Evolutionary conservation across 2,329 filamentous ascomycete genomes (phyloP).

Genomic region (Colletotrichum phormii): DNA sequence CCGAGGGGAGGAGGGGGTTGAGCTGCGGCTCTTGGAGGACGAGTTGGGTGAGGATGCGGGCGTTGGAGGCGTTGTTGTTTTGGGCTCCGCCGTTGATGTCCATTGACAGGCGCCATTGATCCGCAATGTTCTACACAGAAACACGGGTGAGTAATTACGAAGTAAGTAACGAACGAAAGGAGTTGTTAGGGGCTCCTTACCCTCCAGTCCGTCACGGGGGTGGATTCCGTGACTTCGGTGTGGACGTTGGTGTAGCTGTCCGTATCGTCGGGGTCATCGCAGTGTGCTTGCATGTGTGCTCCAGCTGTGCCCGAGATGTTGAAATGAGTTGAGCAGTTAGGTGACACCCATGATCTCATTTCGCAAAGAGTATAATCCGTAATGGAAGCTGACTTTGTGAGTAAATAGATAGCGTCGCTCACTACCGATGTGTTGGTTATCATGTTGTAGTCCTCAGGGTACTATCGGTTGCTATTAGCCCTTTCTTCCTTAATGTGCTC

Average conservation of each 20-base stretch:
- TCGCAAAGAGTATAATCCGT: constrained; percentile 75
- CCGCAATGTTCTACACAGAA: constrained; percentile 54
- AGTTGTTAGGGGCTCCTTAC: constrained; percentile 35
- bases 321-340: constrained; percentile 74
- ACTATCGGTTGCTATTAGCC: constrained; percentile 45
- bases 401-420: constrained; percentile 71
- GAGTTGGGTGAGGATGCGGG: constrained; percentile 68
- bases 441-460: constrained; percentile 74
- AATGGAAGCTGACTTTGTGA: constrained; percentile 61
- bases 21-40: constrained; percentile 57
- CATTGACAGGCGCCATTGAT: constrained; percentile 65
- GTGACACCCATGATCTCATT: constrained; percentile 71
- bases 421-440: constrained; percentile 65
- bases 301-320: constrained; percentile 67
- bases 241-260: constrained; percentile 66
- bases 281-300: constrained; percentile 69
- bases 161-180: not conserved
- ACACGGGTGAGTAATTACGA: not conserved
- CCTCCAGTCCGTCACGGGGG: constrained; percentile 62
- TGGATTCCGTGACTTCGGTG: constrained; percentile 45
- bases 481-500: not conserved
- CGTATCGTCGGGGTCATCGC: constrained; percentile 65
- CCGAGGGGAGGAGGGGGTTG: constrained; percentile 67
- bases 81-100: constrained; percentile 66
- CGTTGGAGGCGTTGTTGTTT: constrained; percentile 68